Evolutionary conservation across 176 grass and related monocot species (phyloP).

Genomic region (Elaeis guineensis): DNA sequence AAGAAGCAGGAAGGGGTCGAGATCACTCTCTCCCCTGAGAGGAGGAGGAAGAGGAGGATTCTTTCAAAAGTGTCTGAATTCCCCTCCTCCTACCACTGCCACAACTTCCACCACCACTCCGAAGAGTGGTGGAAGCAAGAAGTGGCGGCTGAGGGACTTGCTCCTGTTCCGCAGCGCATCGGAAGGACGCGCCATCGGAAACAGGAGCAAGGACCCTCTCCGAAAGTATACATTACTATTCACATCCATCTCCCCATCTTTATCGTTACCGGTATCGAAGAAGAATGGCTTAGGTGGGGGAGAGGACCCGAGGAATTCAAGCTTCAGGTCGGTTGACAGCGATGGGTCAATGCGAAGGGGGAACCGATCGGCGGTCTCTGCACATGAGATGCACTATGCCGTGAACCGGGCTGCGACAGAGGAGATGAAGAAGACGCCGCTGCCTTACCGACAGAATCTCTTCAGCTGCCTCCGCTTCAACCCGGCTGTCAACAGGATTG

Average conservation of each 20-base stretch:
- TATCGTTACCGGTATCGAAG: background rate
- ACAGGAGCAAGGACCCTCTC: constrained; percentile 21
- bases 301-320: constrained; percentile 10
- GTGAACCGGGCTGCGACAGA: constrained; percentile 2
- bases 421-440: constrained; percentile 4
- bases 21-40: constrained; percentile 13
- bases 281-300: background rate
- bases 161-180: constrained; percentile 20
- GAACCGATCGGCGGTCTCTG: background rate
- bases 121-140: background rate
- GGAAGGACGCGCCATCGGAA: constrained; percentile 14
- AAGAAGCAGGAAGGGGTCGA: constrained; percentile 12
- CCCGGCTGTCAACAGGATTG: constrained; percentile 9
- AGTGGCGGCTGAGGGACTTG: constrained; percentile 17
- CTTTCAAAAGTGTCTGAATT: background rate
- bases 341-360: constrained; percentile 1
- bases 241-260: too few relatives aligned
- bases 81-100: background rate
- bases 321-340: constrained; percentile 7
- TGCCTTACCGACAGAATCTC: constrained; percentile 22
- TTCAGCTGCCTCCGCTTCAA: constrained; percentile 22
- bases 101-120: background rate
- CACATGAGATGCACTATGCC: constrained; percentile 16
- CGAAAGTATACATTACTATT: constrained; percentile 8
- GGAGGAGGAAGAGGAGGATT: background rate